Evolutionary conservation across 352 stramenopile genomes (phyloP).

Genomic region (Pythium plurisporium): DNA sequence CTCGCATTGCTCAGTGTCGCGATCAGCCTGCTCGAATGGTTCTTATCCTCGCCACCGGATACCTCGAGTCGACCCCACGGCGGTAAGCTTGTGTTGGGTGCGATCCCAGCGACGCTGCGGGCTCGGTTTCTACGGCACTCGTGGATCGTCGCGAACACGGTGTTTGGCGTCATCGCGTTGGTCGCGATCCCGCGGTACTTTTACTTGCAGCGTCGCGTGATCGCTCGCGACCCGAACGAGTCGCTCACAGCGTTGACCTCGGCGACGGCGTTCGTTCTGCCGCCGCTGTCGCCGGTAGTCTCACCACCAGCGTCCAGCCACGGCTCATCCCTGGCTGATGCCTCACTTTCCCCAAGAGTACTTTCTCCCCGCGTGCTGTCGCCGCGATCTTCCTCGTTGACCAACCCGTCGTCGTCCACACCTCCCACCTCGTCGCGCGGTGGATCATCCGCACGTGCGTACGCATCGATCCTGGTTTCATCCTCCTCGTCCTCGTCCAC

Average conservation of each 20-base stretch:
- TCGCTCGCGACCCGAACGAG: constrained; percentile 48
- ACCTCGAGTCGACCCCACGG: constrained; percentile 9
- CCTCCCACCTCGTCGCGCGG: constrained; percentile 4
- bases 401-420: not conserved
- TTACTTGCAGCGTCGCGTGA: constrained; percentile 40
- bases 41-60: constrained; percentile 47
- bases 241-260: constrained; percentile 19
- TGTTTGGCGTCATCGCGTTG: constrained; percentile 69
- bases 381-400: no score
- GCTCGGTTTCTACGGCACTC: constrained; percentile 28
- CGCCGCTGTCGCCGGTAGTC: constrained; percentile 5
- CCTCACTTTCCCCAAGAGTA: no score
- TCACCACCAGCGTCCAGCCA: not conserved
- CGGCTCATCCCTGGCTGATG: no score
- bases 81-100: not conserved
- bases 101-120: constrained; percentile 6
- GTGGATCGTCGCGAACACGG: constrained; percentile 77
- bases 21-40: constrained; percentile 69
- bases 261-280: constrained; percentile 8
- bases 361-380: no score
- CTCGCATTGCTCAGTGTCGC: constrained; percentile 40
- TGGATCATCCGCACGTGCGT: not conserved
- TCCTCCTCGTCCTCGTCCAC: not conserved
- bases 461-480: constrained; percentile 13
- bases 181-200: constrained; percentile 71